Evolutionary conservation across 805 yeast genomes (phyloP).

Genomic region (Nakazawaea wickerhamii): DNA sequence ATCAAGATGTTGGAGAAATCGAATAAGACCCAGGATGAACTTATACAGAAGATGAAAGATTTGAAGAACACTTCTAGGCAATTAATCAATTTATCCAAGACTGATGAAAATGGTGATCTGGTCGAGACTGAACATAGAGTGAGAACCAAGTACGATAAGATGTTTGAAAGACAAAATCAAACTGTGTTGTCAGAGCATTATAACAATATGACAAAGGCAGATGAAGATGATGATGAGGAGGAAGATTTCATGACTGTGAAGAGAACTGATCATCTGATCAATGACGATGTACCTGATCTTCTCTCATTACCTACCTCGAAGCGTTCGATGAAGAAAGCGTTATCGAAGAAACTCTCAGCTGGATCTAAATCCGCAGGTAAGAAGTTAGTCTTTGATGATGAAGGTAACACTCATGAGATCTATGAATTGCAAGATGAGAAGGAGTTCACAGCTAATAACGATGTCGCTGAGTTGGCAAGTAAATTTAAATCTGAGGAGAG

Average conservation of each 20-base stretch:
- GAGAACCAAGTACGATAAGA: slow-evolving; percentile 86
- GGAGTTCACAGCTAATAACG: slow-evolving; percentile 63
- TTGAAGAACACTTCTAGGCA: slow-evolving; percentile 79
- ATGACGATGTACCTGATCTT: slow-evolving; percentile 58
- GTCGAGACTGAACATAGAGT: slow-evolving; percentile 39
- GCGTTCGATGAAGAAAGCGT: slow-evolving; percentile 77
- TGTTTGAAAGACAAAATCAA: slow-evolving; percentile 94
- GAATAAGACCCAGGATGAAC: slow-evolving; percentile 24
- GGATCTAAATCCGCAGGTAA: slow-evolving; percentile 62
- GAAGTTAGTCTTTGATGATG: slow-evolving; percentile 87
- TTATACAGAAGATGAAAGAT: slow-evolving; percentile 49
- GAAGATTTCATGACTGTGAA: slow-evolving; percentile 77
- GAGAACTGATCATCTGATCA: slow-evolving; percentile 66
- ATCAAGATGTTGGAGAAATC: slow-evolving; percentile 59
- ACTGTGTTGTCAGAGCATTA: slow-evolving; percentile 88
- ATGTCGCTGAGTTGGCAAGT: slow-evolving; percentile 60
- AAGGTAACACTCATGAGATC: slow-evolving; percentile 85
- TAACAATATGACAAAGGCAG: slow-evolving; percentile 51
- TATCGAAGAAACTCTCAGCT: slow-evolving; percentile 74
- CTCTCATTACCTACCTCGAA: slow-evolving; percentile 63
- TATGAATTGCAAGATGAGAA: slow-evolving; percentile 90
- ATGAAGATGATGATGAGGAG: slow-evolving; percentile 28
- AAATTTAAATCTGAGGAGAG: slow-evolving; percentile 64
- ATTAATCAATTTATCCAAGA: slow-evolving; percentile 48
- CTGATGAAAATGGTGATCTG: slow-evolving; percentile 61